phyloP scores from a whole-genome alignment of 129 eudicot genomes.

The Ambrosia trifida region DNA sequence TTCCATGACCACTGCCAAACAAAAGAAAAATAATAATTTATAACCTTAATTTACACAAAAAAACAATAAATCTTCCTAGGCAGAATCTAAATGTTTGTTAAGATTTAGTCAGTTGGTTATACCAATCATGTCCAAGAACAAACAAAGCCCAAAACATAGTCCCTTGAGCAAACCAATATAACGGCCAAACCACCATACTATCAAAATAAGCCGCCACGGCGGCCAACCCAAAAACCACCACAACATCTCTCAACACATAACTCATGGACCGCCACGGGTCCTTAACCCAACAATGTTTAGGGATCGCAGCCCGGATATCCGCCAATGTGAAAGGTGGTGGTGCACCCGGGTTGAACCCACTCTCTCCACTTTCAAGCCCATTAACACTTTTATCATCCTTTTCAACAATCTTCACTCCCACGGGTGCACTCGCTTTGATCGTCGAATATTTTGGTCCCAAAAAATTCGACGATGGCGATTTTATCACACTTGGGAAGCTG shows the following conservation, averaged over 20 bases:
- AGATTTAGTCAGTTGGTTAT: constrained; percentile 39
- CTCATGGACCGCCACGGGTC: constrained; percentile 84
- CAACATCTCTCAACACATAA: constrained; percentile 81
- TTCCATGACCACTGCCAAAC: constrained; percentile 85
- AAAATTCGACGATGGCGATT: constrained; percentile 6
- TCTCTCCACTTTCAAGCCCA: constrained; percentile 14
- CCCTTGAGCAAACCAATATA: constrained; percentile 94
- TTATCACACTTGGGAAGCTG: constrained; percentile 14
- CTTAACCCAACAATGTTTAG: constrained; percentile 91
- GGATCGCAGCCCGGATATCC: constrained; percentile 74
- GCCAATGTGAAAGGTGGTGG: constrained; percentile 75
- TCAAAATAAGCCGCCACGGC: constrained; percentile 71
- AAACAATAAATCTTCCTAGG: constrained; percentile 15
- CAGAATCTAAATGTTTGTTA: not conserved
- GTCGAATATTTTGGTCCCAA: constrained; percentile 30
- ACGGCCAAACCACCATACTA: constrained; percentile 90
- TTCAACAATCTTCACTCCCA: constrained; percentile 33
- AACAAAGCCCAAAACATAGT: constrained; percentile 99
- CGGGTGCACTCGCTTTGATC: constrained; percentile 61
- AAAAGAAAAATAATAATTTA: constrained; percentile 16
- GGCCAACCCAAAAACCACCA: constrained; percentile 79
- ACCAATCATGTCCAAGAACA: constrained; percentile 99
- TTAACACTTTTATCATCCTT: constrained; percentile 29
- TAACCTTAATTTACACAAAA: constrained; percentile 14
- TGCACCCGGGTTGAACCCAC: constrained; percentile 68